phyloP scores from a whole-genome alignment of 164 flowering plant genomes.

The Hamamelis virginiana region DNA sequence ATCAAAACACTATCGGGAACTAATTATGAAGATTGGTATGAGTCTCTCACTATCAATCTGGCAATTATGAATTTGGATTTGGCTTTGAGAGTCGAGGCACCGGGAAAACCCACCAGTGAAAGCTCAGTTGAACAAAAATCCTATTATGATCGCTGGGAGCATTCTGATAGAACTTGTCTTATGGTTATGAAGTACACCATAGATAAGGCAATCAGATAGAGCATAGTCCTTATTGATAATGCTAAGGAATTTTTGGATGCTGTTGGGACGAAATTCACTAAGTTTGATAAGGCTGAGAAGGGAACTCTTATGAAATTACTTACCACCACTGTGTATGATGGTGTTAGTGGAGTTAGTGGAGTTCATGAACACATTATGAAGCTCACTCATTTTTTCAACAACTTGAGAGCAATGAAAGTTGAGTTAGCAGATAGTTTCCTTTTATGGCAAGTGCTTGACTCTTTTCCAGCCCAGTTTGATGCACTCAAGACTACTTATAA shows the following conservation, averaged over 20 bases:
- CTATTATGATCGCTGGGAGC: neutral
- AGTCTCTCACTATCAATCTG: neutral
- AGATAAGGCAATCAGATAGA: too few relatives aligned
- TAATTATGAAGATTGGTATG: neutral
- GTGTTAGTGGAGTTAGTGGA: neutral
- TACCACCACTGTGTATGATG: neutral
- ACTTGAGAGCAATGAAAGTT: neutral
- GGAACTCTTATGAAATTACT: too few relatives aligned
- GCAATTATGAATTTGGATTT: neutral
- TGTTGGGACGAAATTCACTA: too few relatives aligned
- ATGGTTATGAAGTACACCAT: neutral
- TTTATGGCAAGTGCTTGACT: neutral
- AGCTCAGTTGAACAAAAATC: neutral
- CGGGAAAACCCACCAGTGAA: neutral
- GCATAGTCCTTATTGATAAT: too few relatives aligned
- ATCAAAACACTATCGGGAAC: too few relatives aligned
- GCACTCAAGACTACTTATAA: constrained; percentile 4
- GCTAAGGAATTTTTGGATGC: neutral
- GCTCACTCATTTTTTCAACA: neutral
- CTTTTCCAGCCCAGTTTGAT: neutral
- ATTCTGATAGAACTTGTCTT: neutral
- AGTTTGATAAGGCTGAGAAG: neutral
- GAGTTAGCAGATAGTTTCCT: neutral
- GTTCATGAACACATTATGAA: neutral
- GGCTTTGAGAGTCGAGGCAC: neutral